These are phyloP conservation scores for Picochlorum sp. DNA, from an alignment of 139 green algal genomes.

Conservation along the genomic window DNA sequence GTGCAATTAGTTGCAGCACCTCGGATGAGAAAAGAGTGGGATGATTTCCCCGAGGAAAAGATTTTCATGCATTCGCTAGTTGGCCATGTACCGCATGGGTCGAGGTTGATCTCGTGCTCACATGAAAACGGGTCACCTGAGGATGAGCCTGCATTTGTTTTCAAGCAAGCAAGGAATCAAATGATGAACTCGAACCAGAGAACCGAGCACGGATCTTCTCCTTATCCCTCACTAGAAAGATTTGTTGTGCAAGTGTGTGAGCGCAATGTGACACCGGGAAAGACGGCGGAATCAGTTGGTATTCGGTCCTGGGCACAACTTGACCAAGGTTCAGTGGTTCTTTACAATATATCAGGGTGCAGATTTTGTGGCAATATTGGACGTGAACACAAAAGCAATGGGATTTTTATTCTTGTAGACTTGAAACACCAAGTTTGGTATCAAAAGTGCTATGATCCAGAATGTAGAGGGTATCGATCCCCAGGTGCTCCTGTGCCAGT, in stretches of 20 bases:
- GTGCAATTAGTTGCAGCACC: conserved; percentile 26
- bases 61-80: conserved; percentile 7
- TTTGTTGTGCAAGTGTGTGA: conserved; percentile 35
- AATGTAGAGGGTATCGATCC: conserved; percentile 38
- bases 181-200: too few species aligned
- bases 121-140: conserved; percentile 6
- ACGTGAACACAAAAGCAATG: conserved; percentile 54
- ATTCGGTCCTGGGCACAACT: conserved; percentile 37
- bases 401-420: conserved; percentile 46
- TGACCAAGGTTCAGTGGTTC: conserved; percentile 8
- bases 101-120: conserved; percentile 23
- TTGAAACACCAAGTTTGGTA: conserved; percentile 30
- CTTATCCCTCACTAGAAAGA: conserved; percentile 27
- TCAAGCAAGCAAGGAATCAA: too few species aligned
- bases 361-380: conserved; percentile 42
- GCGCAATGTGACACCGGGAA: background rate
- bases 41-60: background rate
- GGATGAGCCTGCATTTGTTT: too few species aligned
- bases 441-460: conserved; percentile 38
- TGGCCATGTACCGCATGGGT: conserved; percentile 8
- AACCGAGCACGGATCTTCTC: conserved; percentile 35
- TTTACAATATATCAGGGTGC: conserved; percentile 38
- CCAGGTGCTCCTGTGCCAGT: conserved; percentile 25
- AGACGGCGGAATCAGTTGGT: background rate
- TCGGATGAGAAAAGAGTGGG: conserved; percentile 13